Conservation (phyloP, 345 rosid species). For the Pistacia vera region DNA sequence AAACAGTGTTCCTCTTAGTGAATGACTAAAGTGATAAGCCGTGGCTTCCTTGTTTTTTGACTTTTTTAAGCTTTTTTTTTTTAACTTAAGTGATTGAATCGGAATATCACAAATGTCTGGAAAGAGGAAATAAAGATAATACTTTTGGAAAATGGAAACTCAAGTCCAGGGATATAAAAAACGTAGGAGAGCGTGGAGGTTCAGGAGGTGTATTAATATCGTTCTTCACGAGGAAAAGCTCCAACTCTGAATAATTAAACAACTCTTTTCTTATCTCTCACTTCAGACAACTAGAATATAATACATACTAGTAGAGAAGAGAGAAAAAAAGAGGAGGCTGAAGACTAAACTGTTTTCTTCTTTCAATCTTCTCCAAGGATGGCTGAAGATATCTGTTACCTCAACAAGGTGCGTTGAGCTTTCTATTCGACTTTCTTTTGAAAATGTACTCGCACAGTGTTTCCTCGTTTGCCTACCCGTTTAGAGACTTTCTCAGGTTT, state of each 20-base stretch:
- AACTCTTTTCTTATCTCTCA: neutral
- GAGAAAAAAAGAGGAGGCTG: neutral
- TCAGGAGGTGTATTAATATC: constrained; percentile 10
- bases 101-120: neutral
- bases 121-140: neutral
- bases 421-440: neutral
- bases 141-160: neutral
- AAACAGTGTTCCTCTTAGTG: no score
- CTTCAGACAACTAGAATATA: neutral
- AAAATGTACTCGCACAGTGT: neutral
- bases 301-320: no score
- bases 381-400: constrained; percentile 9
- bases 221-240: constrained; percentile 17
- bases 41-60: no score
- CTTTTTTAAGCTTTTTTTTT: no score
- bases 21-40: no score
- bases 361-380: neutral
- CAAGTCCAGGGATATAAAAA: neutral
- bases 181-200: constrained; percentile 4
- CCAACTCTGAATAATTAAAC: neutral
- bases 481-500: neutral
- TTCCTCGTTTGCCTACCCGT: neutral
- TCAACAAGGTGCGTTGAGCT: constrained; percentile 12
- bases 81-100: no score
- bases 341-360: neutral